Evolutionary conservation across 371 early-diverging fungal species (phyloP), one percentile per base, ranked within the genome.

Genomic region (Lichtheimia ramosa): DNA sequence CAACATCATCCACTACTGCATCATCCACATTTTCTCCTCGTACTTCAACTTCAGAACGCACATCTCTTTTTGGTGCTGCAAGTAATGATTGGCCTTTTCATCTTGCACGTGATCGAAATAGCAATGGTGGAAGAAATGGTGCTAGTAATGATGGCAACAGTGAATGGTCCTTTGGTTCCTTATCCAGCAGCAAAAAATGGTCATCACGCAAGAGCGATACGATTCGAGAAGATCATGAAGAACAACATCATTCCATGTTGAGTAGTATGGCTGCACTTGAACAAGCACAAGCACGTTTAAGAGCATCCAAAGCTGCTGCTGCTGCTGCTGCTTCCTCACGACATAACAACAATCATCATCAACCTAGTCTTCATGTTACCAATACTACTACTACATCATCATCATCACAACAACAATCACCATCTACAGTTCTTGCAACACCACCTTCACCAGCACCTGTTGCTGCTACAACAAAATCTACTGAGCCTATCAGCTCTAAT

Each of bases 71-170:
- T 23, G 28, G 40, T 34, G 34, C 34, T 34, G 34, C 18, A 20
- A 23, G 54, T 3, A 58, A 60, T 18, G 72, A 76, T 42, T 76
- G 77, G 77, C 77, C 77, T 6, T 77, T 73, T 43, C 77, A 65
- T 43, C 60, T 70, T 24, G 61, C 51, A 21, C 66, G 61, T 27
- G 63, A 28, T 12, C 24, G 54, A 53, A 56, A 41, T 34, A 34
- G 34, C 34, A 34, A 34, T 34, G 34, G 34, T 34, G 34, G 34
- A 34, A 10, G 34, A 34, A 34, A 34, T 34, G 34, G 25, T 25
- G 25, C 3, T 25, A 10, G 34, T 34, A 34, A 34, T 10, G 34
- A 34, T 34, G 34, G 34, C 34, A 34, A 34, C 34, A 34, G 34
- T 1, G 51, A 52, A 39, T 74, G 74, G 74, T 68, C 69, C 2